phyloP scores from a whole-genome alignment of 2,329 filamentous ascomycete species.

The Xylaria sp. region DNA sequence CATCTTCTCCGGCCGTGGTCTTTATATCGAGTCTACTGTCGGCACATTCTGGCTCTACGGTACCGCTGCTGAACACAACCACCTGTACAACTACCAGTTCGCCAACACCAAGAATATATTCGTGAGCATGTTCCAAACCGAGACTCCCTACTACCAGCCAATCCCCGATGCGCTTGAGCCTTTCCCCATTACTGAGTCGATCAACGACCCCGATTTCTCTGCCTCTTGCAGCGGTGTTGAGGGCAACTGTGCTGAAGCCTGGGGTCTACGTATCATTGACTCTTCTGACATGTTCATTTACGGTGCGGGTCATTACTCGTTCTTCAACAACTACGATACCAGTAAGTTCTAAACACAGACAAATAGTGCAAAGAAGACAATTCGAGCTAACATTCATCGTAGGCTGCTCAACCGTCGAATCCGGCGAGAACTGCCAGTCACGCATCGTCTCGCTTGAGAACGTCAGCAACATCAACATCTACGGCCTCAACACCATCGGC shows the following conservation, averaged over 20 bases:
- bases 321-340: constrained; percentile 64
- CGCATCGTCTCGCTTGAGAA: constrained; percentile 49
- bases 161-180: constrained; percentile 60
- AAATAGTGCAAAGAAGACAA: neutral
- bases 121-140: constrained; percentile 67
- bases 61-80: constrained; percentile 64
- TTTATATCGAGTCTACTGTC: constrained; percentile 48
- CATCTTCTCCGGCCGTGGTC: constrained; percentile 58
- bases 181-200: constrained; percentile 50
- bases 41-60: constrained; percentile 63
- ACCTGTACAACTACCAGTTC: constrained; percentile 69
- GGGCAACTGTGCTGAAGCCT: constrained; percentile 53
- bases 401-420: constrained; percentile 45
- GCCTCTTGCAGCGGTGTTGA: constrained; percentile 46
- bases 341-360: constrained; percentile 29
- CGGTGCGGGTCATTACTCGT: constrained; percentile 65
- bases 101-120: constrained; percentile 61
- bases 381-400: constrained; percentile 12
- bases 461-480: constrained; percentile 46
- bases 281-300: constrained; percentile 59
- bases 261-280: constrained; percentile 65
- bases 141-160: constrained; percentile 71
- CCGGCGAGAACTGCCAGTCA: constrained; percentile 48
- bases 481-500: constrained; percentile 55
- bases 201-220: constrained; percentile 57